phyloP scores from a whole-genome alignment of 2,329 filamentous ascomycete genomes.

The Niveomyces coronatus region DNA sequence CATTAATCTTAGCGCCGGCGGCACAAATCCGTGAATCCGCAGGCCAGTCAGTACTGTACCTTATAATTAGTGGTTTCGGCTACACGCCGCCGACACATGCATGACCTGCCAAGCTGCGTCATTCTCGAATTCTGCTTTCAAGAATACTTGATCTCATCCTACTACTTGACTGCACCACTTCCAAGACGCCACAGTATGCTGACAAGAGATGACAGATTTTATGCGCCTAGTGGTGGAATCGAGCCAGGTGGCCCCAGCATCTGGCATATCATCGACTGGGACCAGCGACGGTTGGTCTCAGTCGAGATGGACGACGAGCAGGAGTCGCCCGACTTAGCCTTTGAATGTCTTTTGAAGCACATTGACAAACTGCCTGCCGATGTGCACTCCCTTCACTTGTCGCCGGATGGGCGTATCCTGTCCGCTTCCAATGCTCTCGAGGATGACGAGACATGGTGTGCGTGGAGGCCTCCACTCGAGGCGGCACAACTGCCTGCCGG shows the following conservation, averaged over 20 bases:
- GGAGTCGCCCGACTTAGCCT: slow-evolving; percentile 13
- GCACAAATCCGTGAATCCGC: no score
- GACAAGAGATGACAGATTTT: slow-evolving; percentile 8
- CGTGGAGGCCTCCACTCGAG: slow-evolving; percentile 16
- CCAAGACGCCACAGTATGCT: not conserved
- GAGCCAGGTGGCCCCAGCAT: slow-evolving; percentile 15
- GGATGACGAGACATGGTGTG: slow-evolving; percentile 19
- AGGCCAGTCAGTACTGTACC: no score
- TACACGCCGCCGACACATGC: no score
- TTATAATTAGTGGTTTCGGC: no score
- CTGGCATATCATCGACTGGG: slow-evolving; percentile 16
- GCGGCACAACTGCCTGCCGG: slow-evolving; percentile 13
- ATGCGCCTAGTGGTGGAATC: slow-evolving; percentile 3
- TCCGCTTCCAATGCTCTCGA: slow-evolving; percentile 15
- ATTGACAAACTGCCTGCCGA: slow-evolving; percentile 11
- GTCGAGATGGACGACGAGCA: slow-evolving; percentile 16
- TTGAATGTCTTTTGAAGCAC: slow-evolving; percentile 14
- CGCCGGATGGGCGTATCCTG: slow-evolving; percentile 13
- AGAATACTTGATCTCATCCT: no score
- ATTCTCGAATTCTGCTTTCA: no score
- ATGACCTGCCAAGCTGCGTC: no score
- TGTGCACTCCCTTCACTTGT: slow-evolving; percentile 13
- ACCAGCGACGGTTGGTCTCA: slow-evolving; percentile 16
- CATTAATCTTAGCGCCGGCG: no score
- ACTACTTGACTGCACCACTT: no score